These are phyloP conservation scores for Mucor mucedo DNA, from an alignment of 371 early-diverging fungal genomes.

Conservation along the genomic window DNA sequence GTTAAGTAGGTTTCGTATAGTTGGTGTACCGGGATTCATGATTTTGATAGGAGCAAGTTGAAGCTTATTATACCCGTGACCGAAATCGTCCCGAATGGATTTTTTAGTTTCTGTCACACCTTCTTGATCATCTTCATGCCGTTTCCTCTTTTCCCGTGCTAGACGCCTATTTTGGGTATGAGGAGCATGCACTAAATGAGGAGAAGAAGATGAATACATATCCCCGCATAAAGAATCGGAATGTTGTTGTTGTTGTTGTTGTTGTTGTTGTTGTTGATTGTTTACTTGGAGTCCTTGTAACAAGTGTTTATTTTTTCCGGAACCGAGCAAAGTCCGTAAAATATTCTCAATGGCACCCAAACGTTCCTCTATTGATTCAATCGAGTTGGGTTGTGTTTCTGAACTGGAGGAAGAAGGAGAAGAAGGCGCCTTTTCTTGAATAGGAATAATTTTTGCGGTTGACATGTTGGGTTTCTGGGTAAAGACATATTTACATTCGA, in stretches of 20 bases:
- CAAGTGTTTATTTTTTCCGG: constrained; percentile 28
- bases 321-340: constrained; percentile 25
- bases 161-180: constrained; percentile 19
- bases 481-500: constrained; percentile 33
- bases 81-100: constrained; percentile 17
- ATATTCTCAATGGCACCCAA: constrained; percentile 31
- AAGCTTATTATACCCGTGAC: constrained; percentile 19
- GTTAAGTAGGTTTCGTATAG: constrained; percentile 20
- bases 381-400: constrained; percentile 13
- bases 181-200: constrained; percentile 26
- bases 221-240: constrained; percentile 18
- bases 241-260: constrained; percentile 11
- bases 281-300: constrained; percentile 18
- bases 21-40: constrained; percentile 16
- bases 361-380: constrained; percentile 35
- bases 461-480: constrained; percentile 1
- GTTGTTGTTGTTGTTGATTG: constrained; percentile 4
- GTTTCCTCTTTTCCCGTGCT: constrained; percentile 25
- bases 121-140: constrained; percentile 19
- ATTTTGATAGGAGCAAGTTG: constrained; percentile 22
- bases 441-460: not conserved
- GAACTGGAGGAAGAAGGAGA: constrained; percentile 1
- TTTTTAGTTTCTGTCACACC: constrained; percentile 19
- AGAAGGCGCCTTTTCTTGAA: not conserved
- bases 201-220: constrained; percentile 20